Base-by-base conservation (phyloP, 2,329 filamentous ascomycete species). In the Fusarium metavorans region DNA sequence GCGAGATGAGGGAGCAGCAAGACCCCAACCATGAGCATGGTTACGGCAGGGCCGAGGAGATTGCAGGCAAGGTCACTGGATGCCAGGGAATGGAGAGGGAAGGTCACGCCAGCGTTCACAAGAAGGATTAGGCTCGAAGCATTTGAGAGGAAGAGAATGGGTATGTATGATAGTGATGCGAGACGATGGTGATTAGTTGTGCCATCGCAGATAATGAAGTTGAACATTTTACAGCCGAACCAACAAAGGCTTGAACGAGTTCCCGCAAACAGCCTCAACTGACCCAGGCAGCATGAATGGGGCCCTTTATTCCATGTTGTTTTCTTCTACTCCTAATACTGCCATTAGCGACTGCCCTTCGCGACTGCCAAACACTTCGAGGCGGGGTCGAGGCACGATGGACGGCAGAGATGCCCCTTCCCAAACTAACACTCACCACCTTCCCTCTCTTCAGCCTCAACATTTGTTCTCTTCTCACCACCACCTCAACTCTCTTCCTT, bases 31-130 rank as follows among this genome's bases (percentile, higher is more conserved):
- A 87, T 2, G 78, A 81, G 7, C 83, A 88, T 50, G 92, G 92
- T 0, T 90, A 88, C 64, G 92, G 92, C 39, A 90, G 88, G 77
- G 85, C 86, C 4, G 92, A 94, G 80, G 89, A 93, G 84, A 79
- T 91, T 57, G 89, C 90, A 0, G 92, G 92, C 7, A 89, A 88
- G 78, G 82, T 88, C 1, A 87, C 90, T 0, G 92, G 92, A 0
- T 94, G 92, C 74, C 90, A 92, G 81, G 92, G 92, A 0, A 94
- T 94, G 92, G 84, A 89, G 81, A 86, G 87, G 64, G 91, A 93
- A 81, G 91, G 91, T 0, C 85, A 83, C 16, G 86, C 84, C 20
- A 91, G 88, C 77, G 83, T 81, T 64, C 83, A 81, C 71, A 79
- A 82, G 64, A 76, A 79, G 34, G 76, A 75, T 45, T 77, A 60